Conservation (phyloP, 805 yeast genomes). For the Metschnikowia drakensbergensis region DNA sequence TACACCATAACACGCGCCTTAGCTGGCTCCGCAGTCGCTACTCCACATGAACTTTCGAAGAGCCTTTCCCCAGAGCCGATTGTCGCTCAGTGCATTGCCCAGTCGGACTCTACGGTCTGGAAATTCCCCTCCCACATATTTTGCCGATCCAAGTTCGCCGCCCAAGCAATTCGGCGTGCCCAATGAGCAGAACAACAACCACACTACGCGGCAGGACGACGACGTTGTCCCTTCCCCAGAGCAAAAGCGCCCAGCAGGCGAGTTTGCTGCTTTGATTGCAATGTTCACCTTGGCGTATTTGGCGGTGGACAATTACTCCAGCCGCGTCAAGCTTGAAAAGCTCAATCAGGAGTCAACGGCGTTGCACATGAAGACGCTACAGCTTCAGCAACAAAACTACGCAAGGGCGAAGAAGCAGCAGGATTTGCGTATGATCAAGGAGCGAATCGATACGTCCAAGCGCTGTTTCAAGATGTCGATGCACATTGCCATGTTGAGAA, state of each 20-base stretch:
- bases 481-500: slow-evolving; percentile 62
- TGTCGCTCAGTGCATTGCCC: background rate
- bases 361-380: slow-evolving; percentile 35
- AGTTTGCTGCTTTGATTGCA: slow-evolving; percentile 40
- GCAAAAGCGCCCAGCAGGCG: slow-evolving; percentile 19
- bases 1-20: background rate
- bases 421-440: slow-evolving; percentile 50
- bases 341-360: slow-evolving; percentile 33
- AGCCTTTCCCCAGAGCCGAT: background rate
- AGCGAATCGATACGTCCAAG: slow-evolving; percentile 45
- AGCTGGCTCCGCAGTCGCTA: background rate
- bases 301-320: slow-evolving; percentile 49
- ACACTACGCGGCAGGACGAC: background rate
- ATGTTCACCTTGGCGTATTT: slow-evolving; percentile 44
- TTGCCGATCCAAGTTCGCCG: slow-evolving; percentile 10
- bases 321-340: slow-evolving; percentile 37
- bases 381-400: slow-evolving; percentile 46
- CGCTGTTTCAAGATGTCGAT: slow-evolving; percentile 57
- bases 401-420: slow-evolving; percentile 49
- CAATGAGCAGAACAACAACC: background rate
- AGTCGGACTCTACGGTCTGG: background rate
- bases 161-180: slow-evolving; percentile 8
- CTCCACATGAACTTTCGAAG: background rate
- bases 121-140: slow-evolving; percentile 8
- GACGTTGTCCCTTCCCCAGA: background rate